Percentiles rank a stretch among this genome's conserved stretches.
Evolutionary conservation across 139 green algal species (phyloP).

Genomic region (Chlorella sp.): DNA sequence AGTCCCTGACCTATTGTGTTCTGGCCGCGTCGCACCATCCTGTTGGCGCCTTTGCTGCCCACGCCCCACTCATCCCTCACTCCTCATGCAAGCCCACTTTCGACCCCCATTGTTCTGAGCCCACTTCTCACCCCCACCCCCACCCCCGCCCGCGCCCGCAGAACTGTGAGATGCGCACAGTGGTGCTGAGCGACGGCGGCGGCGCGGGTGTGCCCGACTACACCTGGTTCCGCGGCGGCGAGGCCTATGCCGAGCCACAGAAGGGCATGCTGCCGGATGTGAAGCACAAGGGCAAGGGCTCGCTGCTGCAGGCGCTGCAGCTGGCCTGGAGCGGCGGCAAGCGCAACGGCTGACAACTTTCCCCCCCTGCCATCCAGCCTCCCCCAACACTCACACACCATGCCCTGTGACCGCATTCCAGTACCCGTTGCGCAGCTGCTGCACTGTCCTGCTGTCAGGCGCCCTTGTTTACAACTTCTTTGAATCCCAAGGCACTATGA

Average conservation of each 20-base stretch:
- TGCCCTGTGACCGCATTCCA: too few species aligned
- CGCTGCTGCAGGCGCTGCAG: neutral
- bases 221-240: conserved; percentile 43
- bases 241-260: conserved; percentile 34
- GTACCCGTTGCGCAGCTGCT: too few species aligned
- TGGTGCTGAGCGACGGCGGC: conserved; percentile 58
- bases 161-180: conserved; percentile 70
- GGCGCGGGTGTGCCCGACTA: conserved; percentile 31
- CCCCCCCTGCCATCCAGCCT: neutral
- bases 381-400: too few species aligned
- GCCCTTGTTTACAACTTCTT: too few species aligned
- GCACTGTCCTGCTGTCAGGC: too few species aligned
- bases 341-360: neutral
- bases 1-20: too few species aligned
- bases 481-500: too few species aligned
- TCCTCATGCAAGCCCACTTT: too few species aligned
- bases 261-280: conserved; percentile 28
- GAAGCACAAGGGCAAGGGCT: conserved; percentile 21
- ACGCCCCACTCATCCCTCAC: too few species aligned
- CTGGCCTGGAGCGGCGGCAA: conserved; percentile 1
- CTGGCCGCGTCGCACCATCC: too few species aligned
- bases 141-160: neutral
- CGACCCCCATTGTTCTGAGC: too few species aligned
- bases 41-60: too few species aligned
- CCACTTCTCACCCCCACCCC: neutral